Evolutionary conservation across 805 yeast genomes (phyloP).

Genomic region (Diddensiella transvaalensis): DNA sequence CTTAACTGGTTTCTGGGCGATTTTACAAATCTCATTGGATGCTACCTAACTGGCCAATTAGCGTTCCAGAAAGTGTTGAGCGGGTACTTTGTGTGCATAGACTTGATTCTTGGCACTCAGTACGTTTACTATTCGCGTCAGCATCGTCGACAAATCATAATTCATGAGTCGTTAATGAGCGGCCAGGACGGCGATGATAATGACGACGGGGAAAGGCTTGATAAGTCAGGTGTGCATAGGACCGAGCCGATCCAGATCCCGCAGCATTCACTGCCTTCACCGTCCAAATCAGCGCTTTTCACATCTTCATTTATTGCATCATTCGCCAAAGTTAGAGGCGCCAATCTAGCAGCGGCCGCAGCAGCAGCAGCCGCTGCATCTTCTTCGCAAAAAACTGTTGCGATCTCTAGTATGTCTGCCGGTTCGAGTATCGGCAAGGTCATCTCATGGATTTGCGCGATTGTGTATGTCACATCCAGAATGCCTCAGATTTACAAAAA

Average conservation of each 20-base stretch:
- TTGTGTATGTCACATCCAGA: conserved; percentile 71
- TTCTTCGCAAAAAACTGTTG: background rate
- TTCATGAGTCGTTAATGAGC: conserved; percentile 5
- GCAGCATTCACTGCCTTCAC: conserved; percentile 3
- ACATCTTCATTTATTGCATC: conserved; percentile 36
- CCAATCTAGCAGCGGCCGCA: conserved; percentile 21
- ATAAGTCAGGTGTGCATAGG: background rate
- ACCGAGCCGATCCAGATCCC: background rate
- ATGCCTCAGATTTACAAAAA: conserved; percentile 82
- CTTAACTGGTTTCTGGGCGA: conserved; percentile 66
- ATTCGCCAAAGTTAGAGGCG: conserved; percentile 25
- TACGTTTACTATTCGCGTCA: conserved; percentile 60
- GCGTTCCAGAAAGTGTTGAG: conserved; percentile 78
- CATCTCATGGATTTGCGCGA: conserved; percentile 78
- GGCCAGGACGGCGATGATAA: background rate
- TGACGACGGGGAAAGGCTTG: conserved; percentile 3
- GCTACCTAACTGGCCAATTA: conserved; percentile 69
- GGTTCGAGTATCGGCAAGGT: conserved; percentile 42
- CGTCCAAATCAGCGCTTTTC: conserved; percentile 14
- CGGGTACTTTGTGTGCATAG: conserved; percentile 68
- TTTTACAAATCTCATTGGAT: conserved; percentile 58
- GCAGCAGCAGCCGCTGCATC: conserved; percentile 1
- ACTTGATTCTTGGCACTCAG: conserved; percentile 63
- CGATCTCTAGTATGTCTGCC: background rate
- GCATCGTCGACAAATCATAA: conserved; percentile 29